Evolutionary conservation across 345 rosid species (phyloP), one percentile per base, ranked within the genome.

Genomic region (Lepidium africanum): DNA sequence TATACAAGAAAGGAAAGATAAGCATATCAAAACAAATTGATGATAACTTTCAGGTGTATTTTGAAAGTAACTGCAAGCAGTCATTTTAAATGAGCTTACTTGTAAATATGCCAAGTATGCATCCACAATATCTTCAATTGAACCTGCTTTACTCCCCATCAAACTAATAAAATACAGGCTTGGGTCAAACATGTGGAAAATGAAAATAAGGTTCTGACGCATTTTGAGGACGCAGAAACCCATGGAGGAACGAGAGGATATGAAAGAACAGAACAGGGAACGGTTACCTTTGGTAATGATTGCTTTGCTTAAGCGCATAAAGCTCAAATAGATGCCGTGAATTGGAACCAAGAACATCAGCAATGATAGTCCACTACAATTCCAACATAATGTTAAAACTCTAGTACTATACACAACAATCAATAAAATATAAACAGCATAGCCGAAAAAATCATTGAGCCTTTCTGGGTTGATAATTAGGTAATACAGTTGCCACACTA

Each of bases 301-400:
- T 91, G 77, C 85, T 84, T 77, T 86, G 98, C 58, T 95, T 89
- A 76, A 95, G 96, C 2, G 89, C 87, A 73, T 91, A 89, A 74
- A 95, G 89, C 84, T 91, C 97, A n/a, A 91, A 89, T 23, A 95
- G 84, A 84, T 89, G 98, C 42, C 96, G 87, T 33, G 96, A 85
- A 63, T 83, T 91, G 64, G 99, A 67, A 32, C 98, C 96, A 25
- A 91, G 89, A 69, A 95, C 97, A 80, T 91, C 96, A 65, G 84
- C 81, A 63, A 95, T 77, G 79, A 91, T 79, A 21, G 78, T 68
- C 97, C 96, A 91, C 99, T 89, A 65, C 73, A 85, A 65, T 59
- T 59, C 10, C 41, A 73, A 77, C 19, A 43, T 17, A 13, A 59
- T 17, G 58, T 71, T 48, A 78, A 59, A 73, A 65, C 39, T 50